A percentile compares a stretch with the other conserved stretches of the same genome.
These are phyloP conservation scores for Pholiota microspora DNA, from an alignment of 768 basidiomycete genomes.

Conservation along the genomic window DNA sequence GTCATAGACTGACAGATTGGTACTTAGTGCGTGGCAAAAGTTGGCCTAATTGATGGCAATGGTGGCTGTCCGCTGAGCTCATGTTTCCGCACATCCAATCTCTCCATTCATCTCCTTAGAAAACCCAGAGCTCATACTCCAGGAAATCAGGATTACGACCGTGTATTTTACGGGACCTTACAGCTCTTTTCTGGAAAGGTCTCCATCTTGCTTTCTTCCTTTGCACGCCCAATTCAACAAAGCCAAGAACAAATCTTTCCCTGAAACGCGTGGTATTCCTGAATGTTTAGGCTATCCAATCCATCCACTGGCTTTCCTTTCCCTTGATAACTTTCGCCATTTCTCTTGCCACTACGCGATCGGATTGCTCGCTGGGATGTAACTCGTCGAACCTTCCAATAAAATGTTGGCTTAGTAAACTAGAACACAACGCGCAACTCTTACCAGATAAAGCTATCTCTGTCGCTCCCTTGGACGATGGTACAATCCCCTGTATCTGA, in stretches of 20 bases:
- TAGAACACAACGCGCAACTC: constrained; percentile 10
- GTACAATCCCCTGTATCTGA: constrained; percentile 28
- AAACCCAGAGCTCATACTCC: no score
- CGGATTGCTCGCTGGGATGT: constrained; percentile 59
- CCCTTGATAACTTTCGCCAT: constrained; percentile 47
- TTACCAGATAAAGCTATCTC: constrained; percentile 59
- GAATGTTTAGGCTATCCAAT: constrained; percentile 33
- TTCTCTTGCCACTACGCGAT: constrained; percentile 50
- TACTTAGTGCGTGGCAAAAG: constrained; percentile 9
- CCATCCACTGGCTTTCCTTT: constrained; percentile 43
- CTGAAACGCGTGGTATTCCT: no score
- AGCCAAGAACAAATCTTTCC: no score
- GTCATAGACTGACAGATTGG: not conserved
- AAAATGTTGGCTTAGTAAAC: not conserved
- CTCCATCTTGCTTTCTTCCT: no score
- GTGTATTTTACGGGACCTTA: not conserved
- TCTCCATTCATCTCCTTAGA: not conserved
- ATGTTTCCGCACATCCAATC: not conserved
- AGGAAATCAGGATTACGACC: not conserved
- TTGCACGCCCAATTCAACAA: no score
- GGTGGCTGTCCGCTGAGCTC: constrained; percentile 13
- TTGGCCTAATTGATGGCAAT: not conserved
- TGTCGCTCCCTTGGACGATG: constrained; percentile 36
- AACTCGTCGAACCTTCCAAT: constrained; percentile 52
- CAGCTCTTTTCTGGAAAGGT: not conserved